Evolutionary conservation across 768 basidiomycete species (phyloP).

Genomic region (Leccinum uliginosum): DNA sequence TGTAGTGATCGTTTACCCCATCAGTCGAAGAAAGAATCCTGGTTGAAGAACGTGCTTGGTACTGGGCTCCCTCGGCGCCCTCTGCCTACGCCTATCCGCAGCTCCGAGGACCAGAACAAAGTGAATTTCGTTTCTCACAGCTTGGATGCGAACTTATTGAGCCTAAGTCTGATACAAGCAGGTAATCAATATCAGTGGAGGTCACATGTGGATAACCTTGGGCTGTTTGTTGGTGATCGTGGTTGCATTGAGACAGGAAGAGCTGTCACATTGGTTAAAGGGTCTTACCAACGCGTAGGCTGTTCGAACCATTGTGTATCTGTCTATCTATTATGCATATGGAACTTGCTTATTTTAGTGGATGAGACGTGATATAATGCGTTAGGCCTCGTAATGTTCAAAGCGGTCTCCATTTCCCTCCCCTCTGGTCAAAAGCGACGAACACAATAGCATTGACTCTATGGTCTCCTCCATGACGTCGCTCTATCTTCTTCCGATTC

Average conservation of each 20-base stretch:
- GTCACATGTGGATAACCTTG: slow-evolving; percentile 7
- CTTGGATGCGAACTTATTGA: slow-evolving; percentile 11
- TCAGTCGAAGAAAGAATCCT: slow-evolving; percentile 26
- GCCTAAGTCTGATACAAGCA: slow-evolving; percentile 8
- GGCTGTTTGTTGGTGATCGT: slow-evolving; percentile 2
- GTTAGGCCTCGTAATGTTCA: neutral
- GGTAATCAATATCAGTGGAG: neutral
- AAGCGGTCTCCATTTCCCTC: neutral
- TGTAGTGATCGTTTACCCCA: neutral
- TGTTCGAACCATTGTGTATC: neutral
- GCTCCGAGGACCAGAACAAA: slow-evolving; percentile 13
- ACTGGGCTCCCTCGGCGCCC: slow-evolving; percentile 22
- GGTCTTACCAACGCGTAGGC: neutral
- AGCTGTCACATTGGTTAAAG: slow-evolving; percentile 1
- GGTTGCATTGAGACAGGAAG: slow-evolving; percentile 3
- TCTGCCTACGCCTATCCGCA: slow-evolving; percentile 1
- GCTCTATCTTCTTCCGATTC: slow-evolving; percentile 18
- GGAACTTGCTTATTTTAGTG: neutral
- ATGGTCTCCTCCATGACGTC: slow-evolving; percentile 15
- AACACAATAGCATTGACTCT: neutral
- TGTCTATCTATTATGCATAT: neutral
- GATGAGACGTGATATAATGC: neutral
- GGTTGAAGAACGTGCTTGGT: slow-evolving; percentile 12
- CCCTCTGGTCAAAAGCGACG: neutral
- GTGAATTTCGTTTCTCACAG: neutral